A percentile compares a stretch with the other conserved stretches of the same genome.
Evolutionary conservation across 108 stramenopile genomes (phyloP).

Genomic region (Aurantiochytrium sp.): DNA sequence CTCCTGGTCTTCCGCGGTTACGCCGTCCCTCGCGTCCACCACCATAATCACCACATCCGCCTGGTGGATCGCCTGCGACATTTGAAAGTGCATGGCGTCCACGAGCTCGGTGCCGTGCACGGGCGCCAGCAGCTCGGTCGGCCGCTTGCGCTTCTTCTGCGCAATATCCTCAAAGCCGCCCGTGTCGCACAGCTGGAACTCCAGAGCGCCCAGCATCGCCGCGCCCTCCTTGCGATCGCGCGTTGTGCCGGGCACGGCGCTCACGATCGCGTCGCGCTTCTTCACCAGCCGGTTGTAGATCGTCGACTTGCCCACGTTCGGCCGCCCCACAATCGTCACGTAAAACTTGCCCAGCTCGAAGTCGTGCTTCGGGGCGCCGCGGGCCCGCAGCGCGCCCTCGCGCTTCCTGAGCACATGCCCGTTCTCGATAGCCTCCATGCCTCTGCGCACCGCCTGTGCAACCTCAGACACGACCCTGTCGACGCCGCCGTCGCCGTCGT

Average conservation of each 20-base stretch:
- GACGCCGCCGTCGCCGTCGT: background rate
- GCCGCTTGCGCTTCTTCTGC: background rate
- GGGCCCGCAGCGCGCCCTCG: background rate
- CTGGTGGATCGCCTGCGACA: constrained; percentile 38
- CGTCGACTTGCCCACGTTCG: constrained; percentile 85
- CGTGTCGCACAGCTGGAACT: constrained; percentile 57
- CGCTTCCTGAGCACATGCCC: background rate
- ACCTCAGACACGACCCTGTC: background rate
- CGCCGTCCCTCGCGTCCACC: constrained; percentile 49
- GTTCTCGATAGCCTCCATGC: background rate
- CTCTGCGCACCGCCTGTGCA: background rate
- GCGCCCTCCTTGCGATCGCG: constrained; percentile 3
- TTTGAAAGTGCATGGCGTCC: background rate
- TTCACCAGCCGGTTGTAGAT: constrained; percentile 74
- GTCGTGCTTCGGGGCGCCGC: background rate
- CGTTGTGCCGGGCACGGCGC: constrained; percentile 18
- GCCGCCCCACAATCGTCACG: constrained; percentile 78
- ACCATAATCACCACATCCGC: constrained; percentile 49
- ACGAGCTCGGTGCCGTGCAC: background rate
- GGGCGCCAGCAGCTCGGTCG: background rate
- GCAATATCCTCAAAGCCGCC: constrained; percentile 49
- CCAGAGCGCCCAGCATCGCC: constrained; percentile 37
- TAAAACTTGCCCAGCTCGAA: background rate
- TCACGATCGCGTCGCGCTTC: constrained; percentile 42
- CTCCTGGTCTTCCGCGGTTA: constrained; percentile 46